A percentile compares a stretch with the other conserved stretches of the same genome.
Conservation (phyloP, 768 basidiomycete genomes). For the Panaeolus papilionaceus region DNA sequence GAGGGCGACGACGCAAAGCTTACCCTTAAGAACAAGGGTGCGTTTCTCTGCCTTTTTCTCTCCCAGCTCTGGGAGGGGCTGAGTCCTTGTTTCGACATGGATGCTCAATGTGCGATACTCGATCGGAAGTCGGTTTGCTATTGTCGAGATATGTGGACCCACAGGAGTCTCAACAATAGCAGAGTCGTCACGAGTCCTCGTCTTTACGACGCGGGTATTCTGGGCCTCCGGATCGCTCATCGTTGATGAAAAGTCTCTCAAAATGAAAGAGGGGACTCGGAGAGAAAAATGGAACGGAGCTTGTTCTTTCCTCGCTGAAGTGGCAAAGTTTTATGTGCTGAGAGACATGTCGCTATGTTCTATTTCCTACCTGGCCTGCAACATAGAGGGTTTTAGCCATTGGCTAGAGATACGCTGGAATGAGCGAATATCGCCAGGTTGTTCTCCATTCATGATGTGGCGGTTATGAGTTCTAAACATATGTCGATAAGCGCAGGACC, state of each 20-base stretch:
- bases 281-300: not conserved
- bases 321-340: not conserved
- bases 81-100: slow-evolving; percentile 31
- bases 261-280: not conserved
- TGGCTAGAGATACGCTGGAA: slow-evolving; percentile 17
- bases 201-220: slow-evolving; percentile 13
- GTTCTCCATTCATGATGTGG: not conserved
- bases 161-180: slow-evolving; percentile 13
- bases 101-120: slow-evolving; percentile 36
- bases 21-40: slow-evolving; percentile 32
- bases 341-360: not conserved
- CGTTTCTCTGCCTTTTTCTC: slow-evolving; percentile 25
- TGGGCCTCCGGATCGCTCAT: slow-evolving; percentile 28
- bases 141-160: slow-evolving; percentile 14
- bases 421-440: slow-evolving; percentile 23
- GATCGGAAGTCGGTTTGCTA: slow-evolving; percentile 27
- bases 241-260: slow-evolving; percentile 14
- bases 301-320: not conserved
- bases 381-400: slow-evolving; percentile 27
- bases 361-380: not conserved
- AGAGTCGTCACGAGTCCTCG: slow-evolving; percentile 11
- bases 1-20: not conserved
- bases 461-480: not conserved
- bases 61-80: slow-evolving; percentile 12
- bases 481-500: not conserved